phyloP scores from a whole-genome alignment of 495 filamentous ascomycete species.

The Penicillium flavigenum region DNA sequence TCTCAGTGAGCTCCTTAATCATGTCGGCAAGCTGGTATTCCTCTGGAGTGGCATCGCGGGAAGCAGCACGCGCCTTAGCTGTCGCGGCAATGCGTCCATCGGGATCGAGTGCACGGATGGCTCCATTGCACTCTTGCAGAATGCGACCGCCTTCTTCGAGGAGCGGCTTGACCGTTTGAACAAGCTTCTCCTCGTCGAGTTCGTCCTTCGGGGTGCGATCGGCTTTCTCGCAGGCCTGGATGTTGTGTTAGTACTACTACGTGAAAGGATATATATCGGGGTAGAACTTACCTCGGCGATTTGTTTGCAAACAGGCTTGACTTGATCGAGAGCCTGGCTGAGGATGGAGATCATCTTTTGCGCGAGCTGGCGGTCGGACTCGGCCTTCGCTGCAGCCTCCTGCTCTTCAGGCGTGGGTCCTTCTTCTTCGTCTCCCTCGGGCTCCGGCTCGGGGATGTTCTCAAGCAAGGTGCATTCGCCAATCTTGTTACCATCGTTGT shows the following conservation, averaged over 20 bases:
- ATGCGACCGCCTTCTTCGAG: constrained; percentile 82
- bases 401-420: constrained; percentile 46
- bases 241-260: constrained; percentile 22
- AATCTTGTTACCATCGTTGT: constrained; percentile 75
- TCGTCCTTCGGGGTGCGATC: constrained; percentile 85
- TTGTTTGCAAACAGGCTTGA: constrained; percentile 83
- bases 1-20: constrained; percentile 70
- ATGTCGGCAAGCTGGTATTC: constrained; percentile 82
- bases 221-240: constrained; percentile 72
- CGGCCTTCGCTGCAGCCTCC: constrained; percentile 56
- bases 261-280: not conserved
- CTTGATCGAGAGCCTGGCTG: constrained; percentile 73
- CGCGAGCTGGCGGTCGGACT: constrained; percentile 72
- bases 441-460: constrained; percentile 60
- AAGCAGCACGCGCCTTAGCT: constrained; percentile 76
- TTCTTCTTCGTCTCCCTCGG: constrained; percentile 34
- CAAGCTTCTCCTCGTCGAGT: constrained; percentile 85
- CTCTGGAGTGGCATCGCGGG: constrained; percentile 81
- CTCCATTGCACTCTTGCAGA: constrained; percentile 83
- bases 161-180: constrained; percentile 79
- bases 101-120: constrained; percentile 87
- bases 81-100: constrained; percentile 82
- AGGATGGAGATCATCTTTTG: constrained; percentile 74
- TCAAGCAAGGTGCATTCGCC: constrained; percentile 78
- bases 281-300: constrained; percentile 67